phyloP scores from a whole-genome alignment of 2,329 filamentous ascomycete species.

The Apiospora sp. region DNA sequence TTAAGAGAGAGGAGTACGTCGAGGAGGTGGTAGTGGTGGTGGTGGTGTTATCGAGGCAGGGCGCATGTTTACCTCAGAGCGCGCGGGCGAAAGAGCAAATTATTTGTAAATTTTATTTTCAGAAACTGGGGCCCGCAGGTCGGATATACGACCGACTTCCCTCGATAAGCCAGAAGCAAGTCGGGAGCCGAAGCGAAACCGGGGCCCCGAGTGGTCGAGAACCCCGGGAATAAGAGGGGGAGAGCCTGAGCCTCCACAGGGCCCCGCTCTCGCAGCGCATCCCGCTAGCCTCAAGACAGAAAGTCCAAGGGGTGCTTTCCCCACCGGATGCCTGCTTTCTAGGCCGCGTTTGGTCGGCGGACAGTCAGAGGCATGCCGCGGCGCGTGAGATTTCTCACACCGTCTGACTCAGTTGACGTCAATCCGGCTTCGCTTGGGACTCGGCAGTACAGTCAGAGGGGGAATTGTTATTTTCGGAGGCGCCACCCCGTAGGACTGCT shows the following conservation, averaged over 20 bases:
- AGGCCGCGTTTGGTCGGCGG: neutral
- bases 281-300: conserved; percentile 11
- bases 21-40: neutral
- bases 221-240: neutral
- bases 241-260: neutral
- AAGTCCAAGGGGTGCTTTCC: neutral
- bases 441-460: neutral
- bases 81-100: neutral
- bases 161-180: neutral
- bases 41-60: neutral
- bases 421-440: neutral
- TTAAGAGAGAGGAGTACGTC: no score
- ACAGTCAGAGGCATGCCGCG: neutral
- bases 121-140: neutral
- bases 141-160: neutral
- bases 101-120: conserved; percentile 3
- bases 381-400: neutral
- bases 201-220: neutral
- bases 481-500: neutral
- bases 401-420: conserved; percentile 3
- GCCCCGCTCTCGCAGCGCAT: neutral
- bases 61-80: neutral
- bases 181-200: conserved; percentile 12
- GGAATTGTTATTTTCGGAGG: neutral
- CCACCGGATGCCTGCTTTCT: neutral